Evolutionary conservation across 495 filamentous ascomycete species (phyloP), one percentile per base, ranked within the genome.

Genomic region (Penicillium chermesinum): DNA sequence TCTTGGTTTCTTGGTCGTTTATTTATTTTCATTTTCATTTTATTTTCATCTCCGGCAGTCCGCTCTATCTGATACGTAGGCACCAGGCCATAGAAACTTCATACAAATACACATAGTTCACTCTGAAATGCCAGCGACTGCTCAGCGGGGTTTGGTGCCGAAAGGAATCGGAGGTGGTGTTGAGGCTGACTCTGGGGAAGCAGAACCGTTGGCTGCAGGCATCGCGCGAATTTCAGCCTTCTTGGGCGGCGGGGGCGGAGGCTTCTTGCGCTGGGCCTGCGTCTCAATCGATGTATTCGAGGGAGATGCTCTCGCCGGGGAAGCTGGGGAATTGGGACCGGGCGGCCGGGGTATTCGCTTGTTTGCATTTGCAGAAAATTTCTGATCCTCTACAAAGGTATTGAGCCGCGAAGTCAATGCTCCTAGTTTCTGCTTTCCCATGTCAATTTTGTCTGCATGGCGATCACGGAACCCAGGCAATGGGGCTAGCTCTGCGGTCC

Each of bases 201-300:
- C 45, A 27, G 54, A 44, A 13, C 25, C 52, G 16, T 66, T 10
- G 18, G n/a, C 34, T n/a, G 44, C 57, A 16, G 63, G 55, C 20
- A 59, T 37, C 7, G 68, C 65, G 13, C 68, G 65, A 38, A 74
- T 62, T 17, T 62, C 70, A 17, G 72, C 66, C 51, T 75, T 81
- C 61, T 83, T 85, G 8, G 81, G 77, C n/a, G 83, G 84, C 2
- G 84, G 85, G 2, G 71, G 78, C 4, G 87, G 85, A 3, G 87
- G 84, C 53, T 83, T 86, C 67, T 83, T 87, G 56, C 72, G 78
- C 14, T 57, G 46, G 3, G 46, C 60, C 37, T 69, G 64, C 18
- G 48, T 35, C 36, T 62, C 55, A 38, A 61, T 21, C 2, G 41
- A 33, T n/a, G 32, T 21, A 21, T 9, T 36, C 17, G 49, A 15